Evolutionary conservation across 208 protist species (phyloP).

Genomic region (Acanthamoeba royreba): DNA sequence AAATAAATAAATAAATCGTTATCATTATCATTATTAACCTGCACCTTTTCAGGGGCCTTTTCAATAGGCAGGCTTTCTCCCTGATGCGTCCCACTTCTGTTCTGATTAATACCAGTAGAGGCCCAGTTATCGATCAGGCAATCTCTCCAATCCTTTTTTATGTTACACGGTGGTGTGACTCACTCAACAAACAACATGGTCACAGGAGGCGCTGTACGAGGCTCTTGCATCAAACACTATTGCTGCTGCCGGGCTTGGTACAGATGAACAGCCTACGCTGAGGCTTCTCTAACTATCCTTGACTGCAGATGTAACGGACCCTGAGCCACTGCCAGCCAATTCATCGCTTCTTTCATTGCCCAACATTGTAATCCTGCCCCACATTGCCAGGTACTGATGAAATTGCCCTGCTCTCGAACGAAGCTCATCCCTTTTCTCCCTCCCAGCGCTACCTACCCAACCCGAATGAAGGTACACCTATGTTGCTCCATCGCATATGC

Average conservation of each 20-base stretch:
- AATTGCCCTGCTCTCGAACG: neutral
- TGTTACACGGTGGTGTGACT: no score
- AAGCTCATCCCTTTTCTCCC: neutral
- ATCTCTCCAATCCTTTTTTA: no score
- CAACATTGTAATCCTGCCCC: neutral
- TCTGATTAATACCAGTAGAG: constrained; percentile 59
- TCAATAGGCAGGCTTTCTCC: neutral
- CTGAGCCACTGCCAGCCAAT: neutral
- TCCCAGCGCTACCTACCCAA: neutral
- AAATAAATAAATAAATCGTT: neutral
- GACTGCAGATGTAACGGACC: neutral
- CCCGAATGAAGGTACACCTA: neutral
- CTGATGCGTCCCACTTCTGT: constrained; percentile 21
- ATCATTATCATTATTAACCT: neutral
- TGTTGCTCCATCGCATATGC: no score
- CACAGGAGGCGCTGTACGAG: constrained; percentile 44
- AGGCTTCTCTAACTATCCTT: no score
- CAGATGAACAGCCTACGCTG: no score
- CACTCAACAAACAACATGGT: no score
- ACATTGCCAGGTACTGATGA: constrained; percentile 26
- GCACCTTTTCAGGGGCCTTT: neutral
- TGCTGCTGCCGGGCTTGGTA: constrained; percentile 33
- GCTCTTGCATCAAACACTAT: constrained; percentile 12
- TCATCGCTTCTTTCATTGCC: neutral
- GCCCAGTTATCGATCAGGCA: constrained; percentile 48